These are phyloP conservation scores for Polyrhizophydium stewartii DNA, from an alignment of 371 early-diverging fungal genomes.

Conservation along the genomic window DNA sequence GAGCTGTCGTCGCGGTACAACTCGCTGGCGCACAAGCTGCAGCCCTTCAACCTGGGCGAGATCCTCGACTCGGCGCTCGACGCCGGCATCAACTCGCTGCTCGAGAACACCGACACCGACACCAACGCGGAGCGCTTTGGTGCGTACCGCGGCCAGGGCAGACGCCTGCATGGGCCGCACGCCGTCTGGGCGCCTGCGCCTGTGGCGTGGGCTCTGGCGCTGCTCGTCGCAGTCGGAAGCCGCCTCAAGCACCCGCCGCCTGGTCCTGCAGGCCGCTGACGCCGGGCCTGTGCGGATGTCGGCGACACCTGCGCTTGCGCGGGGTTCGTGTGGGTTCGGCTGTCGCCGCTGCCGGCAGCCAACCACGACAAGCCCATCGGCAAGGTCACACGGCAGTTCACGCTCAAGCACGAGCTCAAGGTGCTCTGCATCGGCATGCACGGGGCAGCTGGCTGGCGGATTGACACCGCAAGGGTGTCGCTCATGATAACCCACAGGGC, in stretches of 20 bases:
- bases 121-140: background rate
- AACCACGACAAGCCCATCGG: conserved; percentile 1
- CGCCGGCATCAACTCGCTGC: conserved; percentile 16
- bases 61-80: conserved; percentile 5
- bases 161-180: background rate
- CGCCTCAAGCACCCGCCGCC: too few species aligned
- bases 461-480: background rate
- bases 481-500: conserved; percentile 44
- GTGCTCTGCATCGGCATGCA: conserved; percentile 4
- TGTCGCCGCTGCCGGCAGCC: too few species aligned
- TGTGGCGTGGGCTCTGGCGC: too few species aligned
- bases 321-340: too few species aligned
- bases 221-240: too few species aligned
- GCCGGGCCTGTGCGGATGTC: too few species aligned
- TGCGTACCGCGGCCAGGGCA: background rate
- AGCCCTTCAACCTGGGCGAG: conserved; percentile 23
- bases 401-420: conserved; percentile 56
- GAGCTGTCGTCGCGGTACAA: conserved; percentile 74
- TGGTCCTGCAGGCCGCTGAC: too few species aligned
- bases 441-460: too few species aligned
- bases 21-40: conserved; percentile 44
- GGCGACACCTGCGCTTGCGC: too few species aligned
- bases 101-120: conserved; percentile 1
- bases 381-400: conserved; percentile 40
- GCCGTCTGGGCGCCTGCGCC: background rate